Base-by-base conservation (phyloP, 2,329 filamentous ascomycete species). In the Aureobasidium sp. region DNA sequence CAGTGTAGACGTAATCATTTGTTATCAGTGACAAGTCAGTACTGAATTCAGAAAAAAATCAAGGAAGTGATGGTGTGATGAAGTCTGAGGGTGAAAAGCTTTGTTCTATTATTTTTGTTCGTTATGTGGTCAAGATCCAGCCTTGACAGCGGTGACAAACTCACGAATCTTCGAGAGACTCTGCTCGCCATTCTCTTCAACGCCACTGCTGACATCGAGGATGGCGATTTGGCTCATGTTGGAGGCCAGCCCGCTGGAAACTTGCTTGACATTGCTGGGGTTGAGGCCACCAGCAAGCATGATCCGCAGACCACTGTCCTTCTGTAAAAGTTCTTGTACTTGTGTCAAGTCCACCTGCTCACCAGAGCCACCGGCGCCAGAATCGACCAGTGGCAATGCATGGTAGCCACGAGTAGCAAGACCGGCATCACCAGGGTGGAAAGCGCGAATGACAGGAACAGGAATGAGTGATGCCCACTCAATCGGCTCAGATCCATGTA, bases 171-270 rank as follows among this genome's bases (percentile, higher is more conserved):
- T 95, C 21, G 85, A 83, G 62, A 93, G 69, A 73, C 87, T 89
- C 75, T 99, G 94, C 71, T 85, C 79, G 2, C 91, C 93, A 67
- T 88, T 83, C 39, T 85, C 86, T 75, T 97, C 94, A 2, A 99
- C 91, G 0, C 95, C 95, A 70, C 90, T 96, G 74, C 91, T 96
- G 25, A 96, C 90, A 77, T 99, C 94, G 3, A 99, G 89, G 2
- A 88, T 92, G 37, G 91, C 78, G 13, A 97, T 83, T 63, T 86
- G 84, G 10, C 79, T 79, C 30, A 79, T 78, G 10, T 84, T 72
- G 7, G 82, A 78, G 0, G 85, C 87, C 16, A 93, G 76, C 14
- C 82, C 80, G 27, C 79, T 77, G 21, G 99, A 77, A 8, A 84
- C 81, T 5, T 84, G 78, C 1, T 78, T 78, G 5, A 99, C 88